Evolutionary conservation across 495 filamentous ascomycete genomes (phyloP), one percentile per base, ranked within the genome.

Genomic region (Hypomontagnella submonticulosa): DNA sequence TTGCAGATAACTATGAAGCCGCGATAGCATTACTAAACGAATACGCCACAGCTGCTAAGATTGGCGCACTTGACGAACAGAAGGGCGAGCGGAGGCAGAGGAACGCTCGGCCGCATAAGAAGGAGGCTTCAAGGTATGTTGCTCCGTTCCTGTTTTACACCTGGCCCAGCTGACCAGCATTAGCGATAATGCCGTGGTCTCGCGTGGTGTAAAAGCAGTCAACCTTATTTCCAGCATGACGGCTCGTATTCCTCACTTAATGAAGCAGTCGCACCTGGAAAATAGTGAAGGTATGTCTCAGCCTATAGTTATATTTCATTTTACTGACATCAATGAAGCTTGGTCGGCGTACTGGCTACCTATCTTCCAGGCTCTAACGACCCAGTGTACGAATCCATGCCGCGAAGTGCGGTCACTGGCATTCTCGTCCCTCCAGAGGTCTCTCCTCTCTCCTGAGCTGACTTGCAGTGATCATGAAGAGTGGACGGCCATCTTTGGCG

Each of bases 261-360:
- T 98, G 79, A 85, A 90, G 70, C 91, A 96, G 71, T 97, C 93
- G 18, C 96, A 98, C 65, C 86, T 98, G 0, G 96, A 98, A 69
- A 87, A 86, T 59, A 89, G 81, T 61, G 91, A 97, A 83, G 91
- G 90, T 90, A 72, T 66, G 81, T 67, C 18, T 30, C 8, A 7
- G 44, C 32, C 23, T 34, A 18, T 10, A 41, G 11, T 12, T 47
- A 16, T 16, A 30, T 40, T 15, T 4, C 5, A 40, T 36, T 7
- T 50, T 50, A 32, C 74, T 79, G 55, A 80, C 49, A 4, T n/a
- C 12, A 15, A 3, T 53, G 49, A 63, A 92, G 95, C 95, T 34
- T 99, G 95, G 95, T 91, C 91, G 30, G 92, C 96, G 11, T 99
- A 99, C 74, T 99, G 95, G 95, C 89, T 93, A 12, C 96, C 93